Percentiles rank a stretch among this genome's conserved stretches.
Conservation (phyloP, 2,329 filamentous ascomycete genomes). For the Fusarium sp. region DNA sequence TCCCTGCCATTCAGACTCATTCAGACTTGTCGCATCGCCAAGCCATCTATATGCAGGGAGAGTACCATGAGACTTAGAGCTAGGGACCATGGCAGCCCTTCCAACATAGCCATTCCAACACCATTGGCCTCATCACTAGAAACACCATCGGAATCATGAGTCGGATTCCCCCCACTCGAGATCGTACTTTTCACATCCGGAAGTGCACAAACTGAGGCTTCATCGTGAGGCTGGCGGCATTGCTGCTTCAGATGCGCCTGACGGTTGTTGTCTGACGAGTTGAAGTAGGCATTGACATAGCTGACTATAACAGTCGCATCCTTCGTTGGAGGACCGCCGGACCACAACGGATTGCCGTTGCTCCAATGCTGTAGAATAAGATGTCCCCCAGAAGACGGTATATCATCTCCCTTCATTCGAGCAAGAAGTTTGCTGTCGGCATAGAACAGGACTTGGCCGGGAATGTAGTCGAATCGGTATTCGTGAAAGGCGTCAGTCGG, state of each 20-base stretch:
- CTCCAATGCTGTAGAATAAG: conserved; percentile 81
- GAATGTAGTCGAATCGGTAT: conserved; percentile 81
- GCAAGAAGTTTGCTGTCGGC: conserved; percentile 70
- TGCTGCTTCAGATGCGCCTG: conserved; percentile 17
- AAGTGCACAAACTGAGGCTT: conserved; percentile 42
- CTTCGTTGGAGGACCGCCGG: conserved; percentile 71
- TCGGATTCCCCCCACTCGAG: conserved; percentile 26
- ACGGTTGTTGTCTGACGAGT: conserved; percentile 63
- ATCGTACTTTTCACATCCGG: conserved; percentile 40
- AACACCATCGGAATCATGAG: conserved; percentile 1
- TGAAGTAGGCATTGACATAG: conserved; percentile 84
- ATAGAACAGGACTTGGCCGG: conserved; percentile 72
- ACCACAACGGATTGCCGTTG: conserved; percentile 79
- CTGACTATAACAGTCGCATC: conserved; percentile 73
- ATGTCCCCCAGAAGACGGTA: conserved; percentile 71
- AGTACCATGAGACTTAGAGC: not conserved
- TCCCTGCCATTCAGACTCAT: not conserved
- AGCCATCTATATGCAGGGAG: not conserved
- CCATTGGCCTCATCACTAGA: not conserved
- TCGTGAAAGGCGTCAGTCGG: conserved; percentile 76
- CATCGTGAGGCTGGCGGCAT: conserved; percentile 25
- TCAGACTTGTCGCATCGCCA: conserved; percentile 1
- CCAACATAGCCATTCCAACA: not conserved
- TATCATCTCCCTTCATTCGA: conserved; percentile 64
- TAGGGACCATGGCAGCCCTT: not conserved